Conservation (phyloP, 164 flowering plant genomes). For the Amborella trichopoda region DNA sequence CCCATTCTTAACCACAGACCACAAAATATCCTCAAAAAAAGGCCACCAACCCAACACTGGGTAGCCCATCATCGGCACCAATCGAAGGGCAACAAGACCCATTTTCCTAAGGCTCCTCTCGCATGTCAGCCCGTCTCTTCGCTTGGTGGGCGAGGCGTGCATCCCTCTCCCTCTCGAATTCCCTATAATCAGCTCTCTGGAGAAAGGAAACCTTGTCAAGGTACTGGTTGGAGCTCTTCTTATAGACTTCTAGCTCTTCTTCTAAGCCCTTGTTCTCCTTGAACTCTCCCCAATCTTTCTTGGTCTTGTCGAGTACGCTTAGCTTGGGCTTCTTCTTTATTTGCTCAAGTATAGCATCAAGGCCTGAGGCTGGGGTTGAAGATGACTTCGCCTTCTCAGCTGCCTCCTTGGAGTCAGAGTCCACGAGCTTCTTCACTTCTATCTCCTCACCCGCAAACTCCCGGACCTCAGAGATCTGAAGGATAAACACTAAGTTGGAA, state of each 20-base stretch:
- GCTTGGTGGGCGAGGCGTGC: constrained; percentile 74
- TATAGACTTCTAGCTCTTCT: constrained; percentile 88
- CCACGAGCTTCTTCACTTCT: constrained; percentile 68
- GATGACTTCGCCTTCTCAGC: constrained; percentile 46
- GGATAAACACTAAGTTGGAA: neutral
- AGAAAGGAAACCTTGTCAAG: constrained; percentile 77
- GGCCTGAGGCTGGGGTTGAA: constrained; percentile 49
- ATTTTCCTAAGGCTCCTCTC: constrained; percentile 39
- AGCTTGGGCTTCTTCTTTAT: constrained; percentile 90
- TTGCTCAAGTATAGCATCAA: constrained; percentile 86
- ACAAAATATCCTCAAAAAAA: no score
- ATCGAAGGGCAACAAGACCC: no score
- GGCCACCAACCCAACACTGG: no score
- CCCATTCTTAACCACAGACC: no score
- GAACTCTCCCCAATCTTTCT: constrained; percentile 95
- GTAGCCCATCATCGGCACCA: no score
- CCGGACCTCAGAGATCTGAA: constrained; percentile 65
- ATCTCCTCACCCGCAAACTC: constrained; percentile 90
- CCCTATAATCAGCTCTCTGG: constrained; percentile 68
- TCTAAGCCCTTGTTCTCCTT: constrained; percentile 78
- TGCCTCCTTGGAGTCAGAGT: constrained; percentile 72
- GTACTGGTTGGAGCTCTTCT: constrained; percentile 93
- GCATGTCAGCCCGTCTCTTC: constrained; percentile 53
- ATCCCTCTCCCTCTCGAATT: constrained; percentile 92
- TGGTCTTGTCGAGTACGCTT: constrained; percentile 93